Conservation (phyloP, 805 yeast genomes). For the Metschnikowia cubensis region DNA sequence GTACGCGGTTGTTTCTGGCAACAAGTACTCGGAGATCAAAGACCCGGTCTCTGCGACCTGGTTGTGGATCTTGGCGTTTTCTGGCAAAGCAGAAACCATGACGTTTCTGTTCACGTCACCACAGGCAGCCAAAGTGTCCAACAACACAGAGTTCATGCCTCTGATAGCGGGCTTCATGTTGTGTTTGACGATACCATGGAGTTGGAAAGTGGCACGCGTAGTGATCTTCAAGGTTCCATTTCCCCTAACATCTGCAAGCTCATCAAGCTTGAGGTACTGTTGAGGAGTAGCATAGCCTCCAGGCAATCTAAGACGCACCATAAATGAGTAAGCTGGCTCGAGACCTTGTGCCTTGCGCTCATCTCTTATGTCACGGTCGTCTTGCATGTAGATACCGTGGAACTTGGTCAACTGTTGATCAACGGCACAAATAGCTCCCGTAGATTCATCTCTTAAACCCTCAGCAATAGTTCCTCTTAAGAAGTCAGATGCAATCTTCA, state of each 20-base stretch:
- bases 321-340: conserved; percentile 95
- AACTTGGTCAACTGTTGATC: conserved; percentile 95
- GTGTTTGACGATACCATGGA: conserved; percentile 91
- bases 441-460: conserved; percentile 73
- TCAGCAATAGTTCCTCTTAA: conserved; percentile 91
- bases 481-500: conserved; percentile 81
- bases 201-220: conserved; percentile 94
- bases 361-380: conserved; percentile 93
- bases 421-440: conserved; percentile 86
- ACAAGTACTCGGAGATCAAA: conserved; percentile 70
- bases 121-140: conserved; percentile 97
- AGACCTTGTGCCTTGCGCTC: conserved; percentile 86
- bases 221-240: conserved; percentile 92
- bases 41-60: conserved; percentile 66
- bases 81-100: conserved; percentile 86
- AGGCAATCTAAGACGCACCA: conserved; percentile 94
- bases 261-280: conserved; percentile 86
- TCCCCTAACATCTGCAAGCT: conserved; percentile 76
- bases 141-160: conserved; percentile 83
- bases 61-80: conserved; percentile 73
- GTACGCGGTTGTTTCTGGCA: conserved; percentile 92
- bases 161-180: conserved; percentile 85
- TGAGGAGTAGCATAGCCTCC: conserved; percentile 86
- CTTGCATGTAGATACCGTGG: conserved; percentile 98
- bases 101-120: conserved; percentile 98